Conservation (phyloP, 495 filamentous ascomycete species). For the Tuber brumale region DNA sequence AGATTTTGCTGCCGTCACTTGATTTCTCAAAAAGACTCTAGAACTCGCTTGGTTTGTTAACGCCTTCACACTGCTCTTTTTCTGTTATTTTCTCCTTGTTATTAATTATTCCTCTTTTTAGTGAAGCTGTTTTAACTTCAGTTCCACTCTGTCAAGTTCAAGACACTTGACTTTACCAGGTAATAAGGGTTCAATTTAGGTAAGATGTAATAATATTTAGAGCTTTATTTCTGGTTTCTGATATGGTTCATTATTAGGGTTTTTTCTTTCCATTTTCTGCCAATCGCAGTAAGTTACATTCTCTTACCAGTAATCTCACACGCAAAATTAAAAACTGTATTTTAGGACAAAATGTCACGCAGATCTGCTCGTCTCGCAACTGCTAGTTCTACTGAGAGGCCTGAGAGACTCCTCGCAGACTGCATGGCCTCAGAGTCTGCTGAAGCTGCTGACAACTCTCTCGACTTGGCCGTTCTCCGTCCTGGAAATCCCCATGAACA, state of each 20-base stretch:
- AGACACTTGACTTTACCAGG: not conserved
- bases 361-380: not conserved
- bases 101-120: not conserved
- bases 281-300: not conserved
- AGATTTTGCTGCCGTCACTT: too few relatives aligned
- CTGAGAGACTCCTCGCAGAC: not conserved
- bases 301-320: not conserved
- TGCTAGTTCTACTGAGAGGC: not conserved
- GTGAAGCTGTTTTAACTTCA: not conserved
- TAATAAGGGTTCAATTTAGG: not conserved
- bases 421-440: not conserved
- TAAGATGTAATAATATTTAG: not conserved
- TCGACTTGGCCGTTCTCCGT: not conserved
- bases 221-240: not conserved
- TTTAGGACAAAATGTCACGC: not conserved
- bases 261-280: not conserved
- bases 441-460: not conserved
- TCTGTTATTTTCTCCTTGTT: not conserved
- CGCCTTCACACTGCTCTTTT: not conserved
- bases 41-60: not conserved
- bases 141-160: not conserved
- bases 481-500: not conserved
- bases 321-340: not conserved
- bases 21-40: not conserved
- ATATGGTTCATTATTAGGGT: not conserved